Evolutionary conservation across 805 yeast genomes (phyloP).

Genomic region (Candida ipomoeae): DNA sequence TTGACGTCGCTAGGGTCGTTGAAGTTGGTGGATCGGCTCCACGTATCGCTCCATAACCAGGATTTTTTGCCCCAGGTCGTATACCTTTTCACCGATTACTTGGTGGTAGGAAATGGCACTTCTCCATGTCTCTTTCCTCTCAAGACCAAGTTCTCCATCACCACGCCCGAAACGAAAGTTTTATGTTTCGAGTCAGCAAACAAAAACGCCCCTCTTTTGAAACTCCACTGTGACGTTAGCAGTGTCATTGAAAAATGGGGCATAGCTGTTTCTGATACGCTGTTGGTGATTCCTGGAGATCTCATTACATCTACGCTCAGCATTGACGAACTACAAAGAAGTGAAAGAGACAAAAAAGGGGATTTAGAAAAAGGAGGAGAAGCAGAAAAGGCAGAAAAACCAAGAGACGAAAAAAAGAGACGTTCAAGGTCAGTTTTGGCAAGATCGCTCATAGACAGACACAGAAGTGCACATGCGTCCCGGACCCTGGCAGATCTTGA

Average conservation of each 20-base stretch:
- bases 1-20: slow-evolving; percentile 32
- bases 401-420: too few species aligned
- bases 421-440: background rate
- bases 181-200: slow-evolving; percentile 17
- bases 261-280: slow-evolving; percentile 34
- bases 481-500: background rate
- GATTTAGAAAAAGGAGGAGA: too few species aligned
- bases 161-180: slow-evolving; percentile 24
- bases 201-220: slow-evolving; percentile 13
- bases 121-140: slow-evolving; percentile 13
- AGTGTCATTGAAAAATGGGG: slow-evolving; percentile 44
- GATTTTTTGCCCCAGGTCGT: slow-evolving; percentile 15
- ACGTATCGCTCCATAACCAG: slow-evolving; percentile 19
- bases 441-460: background rate
- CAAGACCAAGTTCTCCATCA: slow-evolving; percentile 9
- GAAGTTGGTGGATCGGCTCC: slow-evolving; percentile 33
- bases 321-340: background rate
- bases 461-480: background rate
- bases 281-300: slow-evolving; percentile 30
- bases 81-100: slow-evolving; percentile 33
- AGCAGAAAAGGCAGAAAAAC: too few species aligned
- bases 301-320: slow-evolving; percentile 23
- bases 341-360: too few species aligned
- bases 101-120: slow-evolving; percentile 23
- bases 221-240: slow-evolving; percentile 25